Percentiles rank a stretch among this genome's conserved stretches.
phyloP scores from a whole-genome alignment of 805 yeast genomes.

The Spathaspora sp. region DNA sequence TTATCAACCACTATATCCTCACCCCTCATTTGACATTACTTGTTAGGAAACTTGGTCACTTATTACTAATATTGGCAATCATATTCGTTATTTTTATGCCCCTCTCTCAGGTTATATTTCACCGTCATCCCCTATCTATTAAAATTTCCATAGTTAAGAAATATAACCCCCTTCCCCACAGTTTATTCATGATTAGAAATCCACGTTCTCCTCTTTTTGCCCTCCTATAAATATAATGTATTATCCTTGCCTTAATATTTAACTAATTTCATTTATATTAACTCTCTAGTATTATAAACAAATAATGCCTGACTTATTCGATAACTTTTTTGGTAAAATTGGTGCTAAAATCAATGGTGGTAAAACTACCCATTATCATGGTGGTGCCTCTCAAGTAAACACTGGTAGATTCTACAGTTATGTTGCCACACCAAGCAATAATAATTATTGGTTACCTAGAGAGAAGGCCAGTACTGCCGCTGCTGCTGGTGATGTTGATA shows the following conservation, averaged over 20 bases:
- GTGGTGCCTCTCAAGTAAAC: slow-evolving; percentile 31
- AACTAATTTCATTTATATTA: no score
- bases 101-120: background rate
- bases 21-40: background rate
- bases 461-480: slow-evolving; percentile 1
- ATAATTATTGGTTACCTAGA: slow-evolving; percentile 36
- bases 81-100: background rate
- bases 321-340: slow-evolving; percentile 32
- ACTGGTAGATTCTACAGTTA: slow-evolving; percentile 36
- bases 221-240: background rate
- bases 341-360: slow-evolving; percentile 31
- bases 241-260: background rate
- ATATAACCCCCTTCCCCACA: background rate
- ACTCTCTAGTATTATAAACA: background rate
- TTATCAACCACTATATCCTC: background rate
- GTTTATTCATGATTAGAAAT: no score
- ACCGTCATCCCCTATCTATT: background rate
- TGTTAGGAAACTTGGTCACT: background rate
- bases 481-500: background rate
- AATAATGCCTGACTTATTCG: slow-evolving; percentile 33
- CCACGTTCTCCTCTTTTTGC: background rate
- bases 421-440: slow-evolving; percentile 32
- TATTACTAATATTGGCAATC: background rate
- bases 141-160: background rate
- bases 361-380: slow-evolving; percentile 27